Base-by-base conservation (phyloP, 2,329 filamentous ascomycete genomes). In the Verticillium nubilum region DNA sequence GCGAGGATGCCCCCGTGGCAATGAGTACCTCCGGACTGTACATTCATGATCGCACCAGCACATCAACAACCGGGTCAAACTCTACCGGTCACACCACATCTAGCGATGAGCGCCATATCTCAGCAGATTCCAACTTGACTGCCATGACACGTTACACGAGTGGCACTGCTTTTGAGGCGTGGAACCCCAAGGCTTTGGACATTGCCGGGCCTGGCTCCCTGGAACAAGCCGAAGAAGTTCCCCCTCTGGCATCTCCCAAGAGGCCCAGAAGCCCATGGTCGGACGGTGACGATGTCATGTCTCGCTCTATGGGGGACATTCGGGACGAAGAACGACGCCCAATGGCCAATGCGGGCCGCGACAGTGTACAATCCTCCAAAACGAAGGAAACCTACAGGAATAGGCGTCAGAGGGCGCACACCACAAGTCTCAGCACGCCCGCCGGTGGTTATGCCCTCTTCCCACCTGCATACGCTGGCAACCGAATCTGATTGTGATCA, bases 71-170 rank as follows among this genome's bases (percentile, higher is more conserved):
- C 1, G 76, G 71, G 26, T 85, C 82, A 56, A 72, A 73, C 60
- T 76, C 77, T 17, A 83, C 78, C 3, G 73, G 73, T 28, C 75
- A 76, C 25, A 81, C 80, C 1, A 73, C 76, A 28, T 81, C 78
- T 19, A 78, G 74, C 53, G 78, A 74, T 56, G 78, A 80, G 60
- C 81, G 81, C 27, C 82, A 85, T 68, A 75, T 78, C 55, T 86
- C 83, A 13, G 76, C 78, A 17, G 75, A 78, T 27, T 86, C 83
- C 4, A 79, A 77, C 10, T 80, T 79, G 61, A 84, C 83, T 1
- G 79, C 79, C 42, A 74, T 81, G 60, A 85, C 82, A 5, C 78
- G 80, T 5, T 75, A 82, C 67, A 86, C 82, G 4, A 72, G 74
- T 52, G 85, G 81, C 72, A 83, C 78, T 60, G 76, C 73, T 13